Percentiles rank a stretch among this genome's conserved stretches.
Conservation (phyloP, 768 basidiomycete species). For the Mycena indigotica region DNA sequence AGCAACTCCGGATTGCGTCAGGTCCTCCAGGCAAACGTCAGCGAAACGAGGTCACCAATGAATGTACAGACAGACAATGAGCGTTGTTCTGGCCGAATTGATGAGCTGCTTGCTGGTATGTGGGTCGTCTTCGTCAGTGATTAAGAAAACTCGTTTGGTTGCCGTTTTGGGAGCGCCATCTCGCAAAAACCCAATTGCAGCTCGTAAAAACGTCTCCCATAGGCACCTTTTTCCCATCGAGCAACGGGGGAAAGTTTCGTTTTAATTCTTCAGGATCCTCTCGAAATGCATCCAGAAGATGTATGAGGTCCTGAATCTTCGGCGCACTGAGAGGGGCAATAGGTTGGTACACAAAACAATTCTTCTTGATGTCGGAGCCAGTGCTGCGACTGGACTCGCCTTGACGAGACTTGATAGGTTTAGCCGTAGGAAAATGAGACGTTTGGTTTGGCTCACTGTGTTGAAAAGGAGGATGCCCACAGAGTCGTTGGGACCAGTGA, state of each 20-base stretch:
- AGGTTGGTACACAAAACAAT: conserved; percentile 73
- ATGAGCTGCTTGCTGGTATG: conserved; percentile 61
- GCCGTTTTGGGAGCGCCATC: conserved; percentile 87
- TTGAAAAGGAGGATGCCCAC: conserved; percentile 94
- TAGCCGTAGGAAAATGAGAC: not conserved
- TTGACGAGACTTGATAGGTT: conserved; percentile 42
- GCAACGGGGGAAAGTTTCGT: conserved; percentile 65
- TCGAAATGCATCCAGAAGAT: conserved; percentile 69
- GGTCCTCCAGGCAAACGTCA: no score
- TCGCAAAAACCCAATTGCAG: conserved; percentile 86
- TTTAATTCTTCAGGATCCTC: conserved; percentile 61
- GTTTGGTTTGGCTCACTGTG: conserved; percentile 57
- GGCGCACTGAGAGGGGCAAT: conserved; percentile 79
- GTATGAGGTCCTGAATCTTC: conserved; percentile 76
- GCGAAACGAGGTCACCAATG: no score
- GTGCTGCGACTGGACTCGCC: conserved; percentile 39
- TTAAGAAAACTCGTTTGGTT: conserved; percentile 89
- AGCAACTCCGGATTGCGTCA: conserved; percentile 74
- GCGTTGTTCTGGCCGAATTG: conserved; percentile 71
- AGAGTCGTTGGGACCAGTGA: conserved; percentile 84
- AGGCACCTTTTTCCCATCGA: conserved; percentile 57
- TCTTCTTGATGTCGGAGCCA: conserved; percentile 66
- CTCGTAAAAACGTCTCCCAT: conserved; percentile 90
- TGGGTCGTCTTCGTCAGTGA: conserved; percentile 89
- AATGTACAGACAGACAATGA: conserved; percentile 68